A percentile compares a stretch with the other conserved stretches of the same genome.
Conservation (phyloP, 202 grass and related monocot genomes). For the Zoysia matrella region DNA sequence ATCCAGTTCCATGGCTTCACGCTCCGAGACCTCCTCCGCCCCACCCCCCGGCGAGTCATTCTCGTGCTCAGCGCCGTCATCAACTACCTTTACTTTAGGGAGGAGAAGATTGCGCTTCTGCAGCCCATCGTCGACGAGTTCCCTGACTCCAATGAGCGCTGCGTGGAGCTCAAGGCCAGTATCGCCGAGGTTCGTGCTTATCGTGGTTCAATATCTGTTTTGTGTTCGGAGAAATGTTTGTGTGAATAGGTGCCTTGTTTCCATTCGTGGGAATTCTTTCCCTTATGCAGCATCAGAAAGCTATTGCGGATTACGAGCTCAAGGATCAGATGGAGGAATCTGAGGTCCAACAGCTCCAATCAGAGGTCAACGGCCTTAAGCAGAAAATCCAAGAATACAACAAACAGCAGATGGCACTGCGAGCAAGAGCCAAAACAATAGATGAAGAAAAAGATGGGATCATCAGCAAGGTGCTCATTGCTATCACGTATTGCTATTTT, state of each 20-base stretch:
- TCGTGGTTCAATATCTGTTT: neutral
- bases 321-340: slow-evolving; percentile 66
- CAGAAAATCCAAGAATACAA: slow-evolving; percentile 72
- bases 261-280: neutral
- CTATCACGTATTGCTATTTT: neutral
- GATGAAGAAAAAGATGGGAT: slow-evolving; percentile 62
- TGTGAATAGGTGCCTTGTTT: slow-evolving; percentile 6
- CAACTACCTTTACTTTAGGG: slow-evolving; percentile 81
- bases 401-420: slow-evolving; percentile 68
- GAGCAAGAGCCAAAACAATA: slow-evolving; percentile 49
- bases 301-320: slow-evolving; percentile 57
- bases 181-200: slow-evolving; percentile 51
- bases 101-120: slow-evolving; percentile 62
- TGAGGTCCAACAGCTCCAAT: slow-evolving; percentile 52
- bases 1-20: slow-evolving; percentile 55
- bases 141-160: slow-evolving; percentile 26
- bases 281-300: slow-evolving; percentile 58
- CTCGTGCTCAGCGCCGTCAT: slow-evolving; percentile 62
- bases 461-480: slow-evolving; percentile 53
- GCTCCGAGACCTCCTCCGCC: slow-evolving; percentile 60
- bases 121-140: slow-evolving; percentile 44
- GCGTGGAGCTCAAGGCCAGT: slow-evolving; percentile 48
- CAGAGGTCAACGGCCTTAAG: slow-evolving; percentile 53
- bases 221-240: slow-evolving; percentile 7
- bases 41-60: slow-evolving; percentile 37